A percentile compares a stretch with the other conserved stretches of the same genome.
These are phyloP conservation scores for Gnomoniopsis sp. DNA, from an alignment of 2,329 filamentous ascomycete genomes.

Conservation along the genomic window DNA sequence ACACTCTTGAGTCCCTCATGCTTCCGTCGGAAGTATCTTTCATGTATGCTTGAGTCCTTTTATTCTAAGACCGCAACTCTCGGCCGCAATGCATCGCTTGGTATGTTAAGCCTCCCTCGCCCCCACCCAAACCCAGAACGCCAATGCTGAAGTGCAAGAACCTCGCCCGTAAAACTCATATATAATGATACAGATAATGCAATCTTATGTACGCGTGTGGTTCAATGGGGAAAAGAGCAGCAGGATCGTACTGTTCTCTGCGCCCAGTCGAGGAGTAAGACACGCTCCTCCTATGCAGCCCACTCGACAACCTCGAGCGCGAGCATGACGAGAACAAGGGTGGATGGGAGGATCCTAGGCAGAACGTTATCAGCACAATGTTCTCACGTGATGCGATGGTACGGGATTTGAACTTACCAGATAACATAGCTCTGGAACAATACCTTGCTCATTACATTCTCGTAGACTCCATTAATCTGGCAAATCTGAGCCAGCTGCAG, in stretches of 20 bases:
- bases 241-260: neutral
- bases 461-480: slow-evolving; percentile 95
- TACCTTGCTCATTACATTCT: slow-evolving; percentile 88
- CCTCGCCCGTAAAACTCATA: neutral
- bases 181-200: neutral
- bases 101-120: too few relatives aligned
- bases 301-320: slow-evolving; percentile 92
- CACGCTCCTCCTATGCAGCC: slow-evolving; percentile 45
- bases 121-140: neutral
- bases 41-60: too few relatives aligned
- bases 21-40: too few relatives aligned
- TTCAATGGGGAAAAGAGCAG: neutral
- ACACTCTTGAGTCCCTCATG: too few relatives aligned
- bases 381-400: neutral
- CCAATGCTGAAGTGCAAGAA: neutral
- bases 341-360: slow-evolving; percentile 84
- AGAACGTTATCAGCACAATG: slow-evolving; percentile 24
- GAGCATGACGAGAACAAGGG: slow-evolving; percentile 82
- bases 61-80: too few relatives aligned
- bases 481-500: slow-evolving; percentile 96
- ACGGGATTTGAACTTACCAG: slow-evolving; percentile 58
- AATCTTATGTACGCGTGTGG: neutral
- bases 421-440: slow-evolving; percentile 96
- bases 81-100: too few relatives aligned
- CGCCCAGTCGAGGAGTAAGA: neutral